These are phyloP conservation scores for Blastocystis hominis DNA, from an alignment of 352 stramenopile species.

Conservation along the genomic window DNA sequence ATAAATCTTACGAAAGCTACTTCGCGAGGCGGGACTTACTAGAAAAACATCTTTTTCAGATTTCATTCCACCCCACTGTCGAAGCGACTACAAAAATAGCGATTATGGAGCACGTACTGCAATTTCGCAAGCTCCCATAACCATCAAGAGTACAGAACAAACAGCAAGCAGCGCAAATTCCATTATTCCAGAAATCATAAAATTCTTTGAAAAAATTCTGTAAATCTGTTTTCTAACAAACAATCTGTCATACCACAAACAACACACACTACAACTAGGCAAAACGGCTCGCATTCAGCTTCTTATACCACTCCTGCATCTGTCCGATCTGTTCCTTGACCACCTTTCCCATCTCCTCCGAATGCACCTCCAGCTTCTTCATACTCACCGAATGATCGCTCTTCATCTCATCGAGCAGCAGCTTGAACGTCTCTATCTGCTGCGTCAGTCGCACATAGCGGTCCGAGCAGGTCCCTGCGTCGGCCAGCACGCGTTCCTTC, in stretches of 20 bases:
- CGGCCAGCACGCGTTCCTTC: not conserved
- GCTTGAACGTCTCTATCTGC: not conserved
- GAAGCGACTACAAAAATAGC: not conserved
- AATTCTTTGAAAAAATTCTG: not conserved
- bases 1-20: too few relatives aligned
- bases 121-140: conserved; percentile 45
- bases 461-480: not conserved
- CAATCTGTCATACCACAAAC: not conserved
- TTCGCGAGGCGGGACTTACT: too few relatives aligned
- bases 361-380: not conserved
- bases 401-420: not conserved
- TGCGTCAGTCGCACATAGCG: not conserved
- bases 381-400: not conserved
- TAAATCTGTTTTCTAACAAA: not conserved
- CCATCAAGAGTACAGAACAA: not conserved
- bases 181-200: not conserved
- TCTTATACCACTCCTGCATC: not conserved
- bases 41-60: too few relatives aligned
- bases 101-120: not conserved
- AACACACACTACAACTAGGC: not conserved
- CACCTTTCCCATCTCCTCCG: not conserved
- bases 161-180: not conserved
- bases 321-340: not conserved
- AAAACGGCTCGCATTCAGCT: not conserved
- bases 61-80: not conserved